A percentile compares a stretch with the other conserved stretches of the same genome.
These are phyloP conservation scores for Vairimorpha apis DNA, from an alignment of 371 early-diverging fungal genomes.

Conservation along the genomic window DNA sequence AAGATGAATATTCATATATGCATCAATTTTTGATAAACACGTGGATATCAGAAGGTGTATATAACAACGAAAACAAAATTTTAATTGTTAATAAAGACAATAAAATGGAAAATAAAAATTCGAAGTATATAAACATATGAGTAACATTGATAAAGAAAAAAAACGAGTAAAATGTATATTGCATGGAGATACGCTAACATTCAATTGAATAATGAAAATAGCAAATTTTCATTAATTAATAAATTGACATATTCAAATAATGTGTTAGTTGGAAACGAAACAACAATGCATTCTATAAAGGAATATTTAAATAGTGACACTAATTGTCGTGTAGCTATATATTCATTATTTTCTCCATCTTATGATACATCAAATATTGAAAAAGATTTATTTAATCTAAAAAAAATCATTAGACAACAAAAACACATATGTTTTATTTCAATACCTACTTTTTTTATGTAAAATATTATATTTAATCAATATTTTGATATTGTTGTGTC, in stretches of 20 bases:
- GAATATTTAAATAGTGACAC: background rate
- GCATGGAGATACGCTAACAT: slow-evolving; percentile 37
- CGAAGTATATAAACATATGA: background rate
- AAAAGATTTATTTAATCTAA: slow-evolving; percentile 7
- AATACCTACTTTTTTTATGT: slow-evolving; percentile 15
- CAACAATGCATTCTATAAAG: slow-evolving; percentile 6
- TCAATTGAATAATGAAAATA: background rate
- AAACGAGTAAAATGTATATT: slow-evolving; percentile 25
- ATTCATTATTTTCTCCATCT: slow-evolving; percentile 26
- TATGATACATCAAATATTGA: background rate
- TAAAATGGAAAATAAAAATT: background rate
- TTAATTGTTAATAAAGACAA: slow-evolving; percentile 13
- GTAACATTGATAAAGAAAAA: background rate
- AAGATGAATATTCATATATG: slow-evolving; percentile 30
- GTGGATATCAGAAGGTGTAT: slow-evolving; percentile 32
- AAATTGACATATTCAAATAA: background rate
- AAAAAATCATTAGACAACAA: slow-evolving; percentile 2
- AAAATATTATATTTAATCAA: slow-evolving; percentile 2
- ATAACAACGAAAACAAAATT: background rate
- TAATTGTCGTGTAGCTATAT: slow-evolving; percentile 10
- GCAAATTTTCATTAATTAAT: slow-evolving; percentile 12
- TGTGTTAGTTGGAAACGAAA: background rate
- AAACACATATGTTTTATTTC: slow-evolving; percentile 29
- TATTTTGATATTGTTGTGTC: slow-evolving; percentile 26
- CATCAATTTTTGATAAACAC: slow-evolving; percentile 16